Conservation (phyloP, 2,329 filamentous ascomycete genomes). For the Bisporella sp. region DNA sequence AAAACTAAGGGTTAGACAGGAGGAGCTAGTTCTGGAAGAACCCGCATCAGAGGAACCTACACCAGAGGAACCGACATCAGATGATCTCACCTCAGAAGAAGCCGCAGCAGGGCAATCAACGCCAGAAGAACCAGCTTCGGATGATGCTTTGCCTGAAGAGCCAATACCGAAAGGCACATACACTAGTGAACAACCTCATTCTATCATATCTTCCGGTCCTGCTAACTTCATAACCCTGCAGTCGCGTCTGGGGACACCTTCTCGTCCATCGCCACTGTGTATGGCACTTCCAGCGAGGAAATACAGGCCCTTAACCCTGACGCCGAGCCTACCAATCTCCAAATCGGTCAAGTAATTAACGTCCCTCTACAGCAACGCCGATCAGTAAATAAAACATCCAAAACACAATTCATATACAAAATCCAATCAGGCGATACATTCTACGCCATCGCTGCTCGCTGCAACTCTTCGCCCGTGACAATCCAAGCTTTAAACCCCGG, state of each 20-base stretch:
- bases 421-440: constrained; percentile 6
- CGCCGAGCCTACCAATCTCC: constrained; percentile 1
- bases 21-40: too few species aligned
- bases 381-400: too few species aligned
- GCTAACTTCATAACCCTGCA: neutral
- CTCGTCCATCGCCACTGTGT: constrained; percentile 2
- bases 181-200: too few species aligned
- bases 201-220: too few species aligned
- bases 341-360: constrained; percentile 1
- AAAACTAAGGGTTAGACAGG: too few species aligned
- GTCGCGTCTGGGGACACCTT: constrained; percentile 8
- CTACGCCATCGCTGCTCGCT: neutral
- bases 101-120: too few species aligned
- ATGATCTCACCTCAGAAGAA: too few species aligned
- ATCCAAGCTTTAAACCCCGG: constrained; percentile 3
- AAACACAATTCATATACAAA: neutral
- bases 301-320: constrained; percentile 3
- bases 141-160: too few species aligned
- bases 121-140: too few species aligned
- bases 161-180: too few species aligned
- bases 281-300: neutral
- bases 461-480: neutral
- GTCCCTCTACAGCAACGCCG: neutral
- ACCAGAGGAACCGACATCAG: too few species aligned
- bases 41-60: too few species aligned